Percentiles rank a stretch among this genome's conserved stretches.
Conservation (phyloP, 768 basidiomycete genomes). For the Daedaleopsis sinensis region DNA sequence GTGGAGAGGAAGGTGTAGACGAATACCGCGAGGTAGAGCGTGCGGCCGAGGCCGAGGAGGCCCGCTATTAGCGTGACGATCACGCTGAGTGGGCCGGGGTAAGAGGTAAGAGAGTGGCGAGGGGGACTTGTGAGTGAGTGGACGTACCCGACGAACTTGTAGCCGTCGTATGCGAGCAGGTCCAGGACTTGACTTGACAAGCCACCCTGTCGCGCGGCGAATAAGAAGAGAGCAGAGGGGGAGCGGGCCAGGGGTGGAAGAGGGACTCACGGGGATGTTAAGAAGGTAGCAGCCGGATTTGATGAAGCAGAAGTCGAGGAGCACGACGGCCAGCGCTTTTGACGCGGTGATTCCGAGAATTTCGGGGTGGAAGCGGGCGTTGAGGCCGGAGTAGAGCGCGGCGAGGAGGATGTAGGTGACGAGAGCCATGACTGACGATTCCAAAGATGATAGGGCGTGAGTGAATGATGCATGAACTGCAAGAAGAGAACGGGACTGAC, state of each 20-base stretch:
- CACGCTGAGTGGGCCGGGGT: conserved; percentile 51
- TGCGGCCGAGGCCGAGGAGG: conserved; percentile 61
- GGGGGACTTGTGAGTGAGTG: background rate
- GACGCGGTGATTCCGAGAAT: conserved; percentile 87
- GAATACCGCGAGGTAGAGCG: conserved; percentile 73
- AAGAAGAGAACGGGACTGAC: conserved; percentile 42
- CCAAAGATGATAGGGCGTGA: background rate
- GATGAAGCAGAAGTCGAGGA: conserved; percentile 88
- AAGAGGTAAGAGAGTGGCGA: background rate
- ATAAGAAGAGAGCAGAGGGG: background rate
- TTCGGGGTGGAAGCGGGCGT: conserved; percentile 83
- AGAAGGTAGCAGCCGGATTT: conserved; percentile 93
- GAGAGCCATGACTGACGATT: conserved; percentile 80
- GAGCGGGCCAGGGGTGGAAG: background rate
- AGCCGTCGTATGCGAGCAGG: conserved; percentile 90
- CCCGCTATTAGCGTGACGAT: conserved; percentile 79
- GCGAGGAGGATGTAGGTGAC: conserved; percentile 94
- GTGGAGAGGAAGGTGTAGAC: conserved; percentile 87
- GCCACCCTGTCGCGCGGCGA: conserved; percentile 42
- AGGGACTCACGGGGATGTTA: conserved; percentile 57
- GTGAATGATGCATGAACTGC: background rate
- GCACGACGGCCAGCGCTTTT: conserved; percentile 79
- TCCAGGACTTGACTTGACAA: conserved; percentile 68
- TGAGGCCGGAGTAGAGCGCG: conserved; percentile 82
- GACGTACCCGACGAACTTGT: conserved; percentile 96